Evolutionary conservation across 331 rosid species (phyloP), one percentile per base, ranked within the genome.

Genomic region (Acacia concinna): DNA sequence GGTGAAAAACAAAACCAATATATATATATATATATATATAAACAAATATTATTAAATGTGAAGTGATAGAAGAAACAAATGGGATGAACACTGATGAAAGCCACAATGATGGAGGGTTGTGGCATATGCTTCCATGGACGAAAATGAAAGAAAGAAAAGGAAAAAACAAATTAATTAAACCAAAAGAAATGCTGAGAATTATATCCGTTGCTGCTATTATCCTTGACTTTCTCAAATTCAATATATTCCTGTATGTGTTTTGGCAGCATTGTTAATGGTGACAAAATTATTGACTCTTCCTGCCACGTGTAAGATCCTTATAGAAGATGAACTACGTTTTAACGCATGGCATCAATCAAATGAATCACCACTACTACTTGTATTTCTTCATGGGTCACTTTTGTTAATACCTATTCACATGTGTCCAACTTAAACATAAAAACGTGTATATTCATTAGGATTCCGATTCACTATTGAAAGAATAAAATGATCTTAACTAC

Each of bases 191-290:
- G n/a, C 37, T 56, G 65, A 18, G 66, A 71, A 62, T 25, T 32
- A 62, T 64, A 63, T 63, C 63, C 78, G 40, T 68, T 51, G 43
- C 71, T 51, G 73, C 2, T 43, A 13, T 35, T 70, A 32, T 76
- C 86, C 49, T 71, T 46, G 59, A 76, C 78, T 46, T 79, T 79
- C 64, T 67, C 67, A 43, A 66, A 79, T 20, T 13, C 20, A 17
- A 23, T 21, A 52, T 6, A 52, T 52, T 27, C 14, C 17, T n/a
- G n/a, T n/a, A n/a, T n/a, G n/a, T n/a, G n/a, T n/a, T n/a, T 82
- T 77, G 81, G 72, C 37, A n/a, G 63, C 52, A 76, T 63, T 76
- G 66, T 70, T 72, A 86, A 77, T 82, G 77, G 60, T 76, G 85
- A 82, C 86, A 54, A 82, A 62, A 66, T 76, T 14, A 67, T 83